These are phyloP conservation scores for Termitomyces sp. DNA, from an alignment of 768 basidiomycete species.

Conservation along the genomic window DNA sequence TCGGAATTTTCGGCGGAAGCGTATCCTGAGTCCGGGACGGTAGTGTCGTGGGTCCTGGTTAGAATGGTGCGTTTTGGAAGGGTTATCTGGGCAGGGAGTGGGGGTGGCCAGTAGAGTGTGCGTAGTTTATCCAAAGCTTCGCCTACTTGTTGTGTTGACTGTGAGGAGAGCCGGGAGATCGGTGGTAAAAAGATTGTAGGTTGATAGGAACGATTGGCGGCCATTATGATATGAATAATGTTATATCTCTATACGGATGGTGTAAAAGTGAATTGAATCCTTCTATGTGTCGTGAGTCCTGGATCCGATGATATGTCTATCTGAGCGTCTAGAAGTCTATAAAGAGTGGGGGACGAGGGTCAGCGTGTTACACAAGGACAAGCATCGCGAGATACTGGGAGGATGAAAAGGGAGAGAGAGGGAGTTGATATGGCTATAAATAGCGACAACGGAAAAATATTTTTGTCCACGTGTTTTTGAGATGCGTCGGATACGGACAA, in stretches of 20 bases:
- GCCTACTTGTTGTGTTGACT: slow-evolving; percentile 32
- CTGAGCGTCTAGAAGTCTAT: slow-evolving; percentile 8
- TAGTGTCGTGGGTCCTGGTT: slow-evolving; percentile 34
- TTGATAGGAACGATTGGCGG: slow-evolving; percentile 8
- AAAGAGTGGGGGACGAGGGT: slow-evolving; percentile 23
- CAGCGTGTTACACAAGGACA: slow-evolving; percentile 49
- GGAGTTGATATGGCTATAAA: slow-evolving; percentile 4
- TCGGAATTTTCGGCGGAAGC: slow-evolving; percentile 69
- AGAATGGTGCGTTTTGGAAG: slow-evolving; percentile 23
- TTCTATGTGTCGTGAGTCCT: slow-evolving; percentile 9
- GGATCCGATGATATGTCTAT: not conserved
- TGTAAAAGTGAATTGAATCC: slow-evolving; percentile 1
- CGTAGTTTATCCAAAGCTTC: slow-evolving; percentile 42
- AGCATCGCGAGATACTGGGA: slow-evolving; percentile 33
- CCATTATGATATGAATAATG: slow-evolving; percentile 14
- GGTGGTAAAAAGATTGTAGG: slow-evolving; percentile 50
- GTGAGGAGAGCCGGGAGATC: slow-evolving; percentile 38
- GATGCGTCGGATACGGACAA: slow-evolving; percentile 9
- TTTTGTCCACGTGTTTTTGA: slow-evolving; percentile 12
- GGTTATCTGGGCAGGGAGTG: slow-evolving; percentile 24
- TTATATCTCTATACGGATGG: slow-evolving; percentile 10
- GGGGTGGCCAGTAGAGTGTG: slow-evolving; percentile 48
- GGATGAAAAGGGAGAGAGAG: not conserved
- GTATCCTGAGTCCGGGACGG: slow-evolving; percentile 72
- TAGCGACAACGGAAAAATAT: slow-evolving; percentile 7